These are phyloP conservation scores for Lignosus rhinocerotis DNA, from an alignment of 1,284 basidiomycete genomes.

Conservation along the genomic window DNA sequence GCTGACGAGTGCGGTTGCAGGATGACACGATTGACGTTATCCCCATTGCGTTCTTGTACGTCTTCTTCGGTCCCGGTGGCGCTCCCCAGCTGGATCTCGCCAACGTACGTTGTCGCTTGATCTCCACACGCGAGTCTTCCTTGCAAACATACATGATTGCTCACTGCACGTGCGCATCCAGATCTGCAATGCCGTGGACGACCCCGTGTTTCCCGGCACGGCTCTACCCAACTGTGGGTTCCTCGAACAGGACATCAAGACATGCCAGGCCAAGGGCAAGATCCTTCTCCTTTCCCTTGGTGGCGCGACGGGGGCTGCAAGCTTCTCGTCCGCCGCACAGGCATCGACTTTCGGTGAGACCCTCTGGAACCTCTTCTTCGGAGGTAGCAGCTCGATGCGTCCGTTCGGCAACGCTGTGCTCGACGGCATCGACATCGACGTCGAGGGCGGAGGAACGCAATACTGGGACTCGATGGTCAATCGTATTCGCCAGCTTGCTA, in stretches of 20 bases:
- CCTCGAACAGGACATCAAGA: slow-evolving; percentile 54
- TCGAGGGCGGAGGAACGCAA: slow-evolving; percentile 57
- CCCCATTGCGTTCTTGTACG: slow-evolving; percentile 54
- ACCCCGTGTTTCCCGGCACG: slow-evolving; percentile 57
- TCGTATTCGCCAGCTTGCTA: slow-evolving; percentile 47
- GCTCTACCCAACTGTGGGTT: slow-evolving; percentile 53
- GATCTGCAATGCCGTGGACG: slow-evolving; percentile 56
- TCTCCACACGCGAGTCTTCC: neutral
- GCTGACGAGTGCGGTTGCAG: slow-evolving; percentile 29
- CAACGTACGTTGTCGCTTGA: slow-evolving; percentile 40
- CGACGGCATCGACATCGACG: slow-evolving; percentile 71
- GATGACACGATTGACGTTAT: slow-evolving; percentile 62
- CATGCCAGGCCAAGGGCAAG: slow-evolving; percentile 63
- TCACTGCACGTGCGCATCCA: slow-evolving; percentile 22
- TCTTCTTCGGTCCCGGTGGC: slow-evolving; percentile 49
- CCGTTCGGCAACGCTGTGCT: slow-evolving; percentile 68
- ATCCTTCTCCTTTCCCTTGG: slow-evolving; percentile 65
- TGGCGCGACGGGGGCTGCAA: slow-evolving; percentile 55
- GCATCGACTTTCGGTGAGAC: slow-evolving; percentile 54
- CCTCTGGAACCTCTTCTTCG: slow-evolving; percentile 69
- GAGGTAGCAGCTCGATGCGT: slow-evolving; percentile 52
- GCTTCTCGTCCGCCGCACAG: slow-evolving; percentile 54
- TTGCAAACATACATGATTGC: neutral
- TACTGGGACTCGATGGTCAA: slow-evolving; percentile 57
- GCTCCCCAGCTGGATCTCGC: slow-evolving; percentile 62